phyloP scores from a whole-genome alignment of 2,329 filamentous ascomycete genomes.

The Pseudocercospora fuligena region DNA sequence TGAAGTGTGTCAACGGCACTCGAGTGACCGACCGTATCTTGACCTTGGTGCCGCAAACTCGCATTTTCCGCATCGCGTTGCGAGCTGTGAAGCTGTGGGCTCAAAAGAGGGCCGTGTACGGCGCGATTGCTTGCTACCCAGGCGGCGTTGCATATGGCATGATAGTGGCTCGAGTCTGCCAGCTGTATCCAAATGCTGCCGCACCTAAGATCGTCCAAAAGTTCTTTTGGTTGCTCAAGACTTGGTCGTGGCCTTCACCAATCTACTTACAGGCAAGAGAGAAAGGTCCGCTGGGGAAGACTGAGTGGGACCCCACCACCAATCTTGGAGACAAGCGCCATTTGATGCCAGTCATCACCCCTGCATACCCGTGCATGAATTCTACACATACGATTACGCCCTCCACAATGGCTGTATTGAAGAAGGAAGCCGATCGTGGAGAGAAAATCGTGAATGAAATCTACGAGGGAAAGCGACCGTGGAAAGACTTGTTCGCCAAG shows the following conservation, averaged over 20 bases:
- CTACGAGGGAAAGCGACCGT: constrained; percentile 73
- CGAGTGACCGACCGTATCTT: constrained; percentile 94
- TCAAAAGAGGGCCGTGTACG: constrained; percentile 87
- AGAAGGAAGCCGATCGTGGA: constrained; percentile 79
- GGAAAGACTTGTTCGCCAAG: constrained; percentile 86
- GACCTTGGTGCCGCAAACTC: constrained; percentile 82
- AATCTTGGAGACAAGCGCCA: constrained; percentile 83
- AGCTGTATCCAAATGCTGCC: constrained; percentile 91
- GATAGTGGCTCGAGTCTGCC: constrained; percentile 93
- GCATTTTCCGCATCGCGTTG: constrained; percentile 85
- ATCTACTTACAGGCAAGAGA: constrained; percentile 88
- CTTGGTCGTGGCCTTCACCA: constrained; percentile 95
- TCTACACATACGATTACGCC: constrained; percentile 91
- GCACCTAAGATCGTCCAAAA: constrained; percentile 87
- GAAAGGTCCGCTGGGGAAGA: constrained; percentile 76
- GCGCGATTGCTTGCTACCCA: constrained; percentile 94
- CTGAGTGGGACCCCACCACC: constrained; percentile 92
- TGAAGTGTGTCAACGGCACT: constrained; percentile 90
- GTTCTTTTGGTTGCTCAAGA: constrained; percentile 89
- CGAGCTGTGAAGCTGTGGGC: constrained; percentile 97
- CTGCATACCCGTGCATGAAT: constrained; percentile 97
- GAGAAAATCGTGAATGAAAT: constrained; percentile 79
- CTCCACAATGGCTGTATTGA: constrained; percentile 84
- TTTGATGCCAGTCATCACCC: constrained; percentile 97
- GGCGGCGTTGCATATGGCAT: constrained; percentile 98